Base-by-base conservation (phyloP, 2,329 filamentous ascomycete species). In the Epichloe typhina region DNA sequence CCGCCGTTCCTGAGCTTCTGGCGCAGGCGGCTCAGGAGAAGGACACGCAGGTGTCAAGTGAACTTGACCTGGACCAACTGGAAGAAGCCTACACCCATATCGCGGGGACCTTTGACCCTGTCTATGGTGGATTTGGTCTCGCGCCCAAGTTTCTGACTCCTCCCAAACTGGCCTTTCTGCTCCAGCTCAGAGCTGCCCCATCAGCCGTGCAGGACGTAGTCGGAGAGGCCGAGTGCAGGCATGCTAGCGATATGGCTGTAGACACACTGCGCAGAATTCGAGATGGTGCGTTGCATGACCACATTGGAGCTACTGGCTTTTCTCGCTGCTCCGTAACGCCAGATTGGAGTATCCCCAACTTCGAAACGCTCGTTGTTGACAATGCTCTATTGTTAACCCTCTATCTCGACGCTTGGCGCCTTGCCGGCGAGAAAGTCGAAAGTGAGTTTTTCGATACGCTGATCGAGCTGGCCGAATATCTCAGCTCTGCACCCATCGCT, bases 311-410 rank as follows among this genome's bases (percentile, higher is more conserved):
- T 1, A 62, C 62, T 6, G 78, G 78, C 3, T 80, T 81, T 57
- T 69, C 74, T 37, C 80, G 91, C 48, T 96, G 95, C 64, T 95
- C 88, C 13, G 85, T 95, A 7, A 97, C 91, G 0, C 73, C 82
- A 13, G 87, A 97, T 67, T 98, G 93, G 93, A 87, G 85, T 55
- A 72, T 97, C 45, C 93, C 93, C 11, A 90, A 95, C 64, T 98
- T 97, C 59, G 93, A 98, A 70, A 97, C 97, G 72, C 89, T 97
- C 77, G 78, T 96, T 9, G 89, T 88, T 50, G 93, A 97, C 62
- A 95, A 98, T 61, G 84, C 87, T 0, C 84, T 96, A 57, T 75
- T 97, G 1, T 71, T 98, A 2, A 78, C 83, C 23, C 75, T 93
- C 6, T 97, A 93, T 59, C 74, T 95, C 6, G 89, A 96, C 60